Conservation (phyloP, 805 yeast species). For the Nakazawaea wickerhamii region DNA sequence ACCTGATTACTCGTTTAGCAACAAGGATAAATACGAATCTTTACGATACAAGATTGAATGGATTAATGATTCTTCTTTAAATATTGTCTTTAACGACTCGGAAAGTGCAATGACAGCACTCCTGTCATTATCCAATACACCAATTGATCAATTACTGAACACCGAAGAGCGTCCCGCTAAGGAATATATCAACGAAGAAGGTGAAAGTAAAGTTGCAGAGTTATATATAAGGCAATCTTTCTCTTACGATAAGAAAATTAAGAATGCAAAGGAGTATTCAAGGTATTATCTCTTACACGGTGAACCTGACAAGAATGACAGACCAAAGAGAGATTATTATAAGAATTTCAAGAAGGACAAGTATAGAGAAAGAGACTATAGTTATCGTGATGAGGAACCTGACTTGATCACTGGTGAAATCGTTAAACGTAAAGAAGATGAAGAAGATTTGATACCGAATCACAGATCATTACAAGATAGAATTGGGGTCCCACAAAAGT, state of each 20-base stretch:
- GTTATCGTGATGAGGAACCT: constrained; percentile 25
- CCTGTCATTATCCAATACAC: constrained; percentile 1
- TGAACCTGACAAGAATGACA: constrained; percentile 48
- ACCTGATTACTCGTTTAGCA: constrained; percentile 26
- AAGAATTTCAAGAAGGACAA: constrained; percentile 8
- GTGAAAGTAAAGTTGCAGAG: constrained; percentile 27
- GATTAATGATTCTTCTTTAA: constrained; percentile 59
- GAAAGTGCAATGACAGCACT: constrained; percentile 21
- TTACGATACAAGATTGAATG: constrained; percentile 47
- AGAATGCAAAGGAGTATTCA: constrained; percentile 52
- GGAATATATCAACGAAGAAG: constrained; percentile 27
- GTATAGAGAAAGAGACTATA: constrained; percentile 11
- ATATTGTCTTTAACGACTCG: constrained; percentile 42
- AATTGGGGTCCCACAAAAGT: constrained; percentile 2
- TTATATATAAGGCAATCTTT: constrained; percentile 46
- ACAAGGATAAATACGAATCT: constrained; percentile 22
- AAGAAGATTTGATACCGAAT: constrained; percentile 30
- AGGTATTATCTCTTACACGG: constrained; percentile 67
- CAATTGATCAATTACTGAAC: constrained; percentile 15
- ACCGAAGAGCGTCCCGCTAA: constrained; percentile 36
- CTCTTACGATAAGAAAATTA: constrained; percentile 49
- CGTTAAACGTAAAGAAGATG: constrained; percentile 27
- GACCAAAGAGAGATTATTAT: constrained; percentile 19
- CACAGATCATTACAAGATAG: constrained; percentile 6
- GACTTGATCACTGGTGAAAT: constrained; percentile 31